Base-by-base conservation (phyloP, 2,329 filamentous ascomycete species). In the Neofusicoccum sp. region DNA sequence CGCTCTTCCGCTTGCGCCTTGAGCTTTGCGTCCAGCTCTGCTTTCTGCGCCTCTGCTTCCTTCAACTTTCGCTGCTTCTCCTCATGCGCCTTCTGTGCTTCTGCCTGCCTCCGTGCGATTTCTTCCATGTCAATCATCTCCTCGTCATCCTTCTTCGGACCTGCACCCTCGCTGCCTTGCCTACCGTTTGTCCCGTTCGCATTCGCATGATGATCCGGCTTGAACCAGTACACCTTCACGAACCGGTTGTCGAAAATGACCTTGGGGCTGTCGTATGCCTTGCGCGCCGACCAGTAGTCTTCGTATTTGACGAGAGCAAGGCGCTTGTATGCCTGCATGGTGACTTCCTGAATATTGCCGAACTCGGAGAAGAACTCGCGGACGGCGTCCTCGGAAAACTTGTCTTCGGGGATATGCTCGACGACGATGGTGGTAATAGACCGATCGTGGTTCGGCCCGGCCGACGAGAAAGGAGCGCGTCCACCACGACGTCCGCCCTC, bases 191-290 rank as follows among this genome's bases (percentile, higher is more conserved):
- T 51, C 38, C 62, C 61, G 40, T 60, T 59, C 26, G 60, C 63
- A 14, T 65, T 61, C 14, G 70, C 65, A 11, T 66, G 65, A 14
- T 67, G 67, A 14, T 70, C 66, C 5, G 80, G 75, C 66, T 85
- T 88, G 69, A 86, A 82, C 90, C 90, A 93, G 68, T 88, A 92
- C 0, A 93, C 88, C 68, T 91, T 93, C 51, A 95, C 90, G 67
- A 95, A 95, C 9, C 90, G 82, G 66, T 93, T 95, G 68, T 93
- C 89, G 69, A 93, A 95, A 45, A 95, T 87, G 48, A 87, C 87
- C 69, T 91, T 91, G 0, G 90, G 90, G 7, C 88, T 92, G 48
- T 83, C 82, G 71, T 90, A 91, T 2, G 90, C 90, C 14, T 84
- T 82, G 62, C 86, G 84, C 12, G 90, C 90, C 12, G 84, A 76